phyloP scores from a whole-genome alignment of 176 grass and related monocot species.

The Urochloa ruziziensis region DNA sequence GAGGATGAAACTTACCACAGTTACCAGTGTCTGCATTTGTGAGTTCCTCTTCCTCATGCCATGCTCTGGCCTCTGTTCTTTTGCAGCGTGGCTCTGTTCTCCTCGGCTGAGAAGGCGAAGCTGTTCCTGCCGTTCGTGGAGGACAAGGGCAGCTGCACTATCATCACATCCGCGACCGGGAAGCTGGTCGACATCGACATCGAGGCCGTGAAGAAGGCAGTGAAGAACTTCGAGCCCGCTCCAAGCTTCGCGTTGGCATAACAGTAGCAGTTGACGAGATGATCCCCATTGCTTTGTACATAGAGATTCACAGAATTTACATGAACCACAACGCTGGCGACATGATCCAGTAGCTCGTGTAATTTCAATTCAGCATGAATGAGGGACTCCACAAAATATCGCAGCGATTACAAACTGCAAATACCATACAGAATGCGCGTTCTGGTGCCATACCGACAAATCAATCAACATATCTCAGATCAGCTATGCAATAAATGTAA shows the following conservation, averaged over 20 bases:
- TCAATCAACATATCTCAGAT: slow-evolving; percentile 2
- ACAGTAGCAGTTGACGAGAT: neutral
- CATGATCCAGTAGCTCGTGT: neutral
- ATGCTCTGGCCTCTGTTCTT: neutral
- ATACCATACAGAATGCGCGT: neutral
- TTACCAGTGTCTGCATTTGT: too few species aligned
- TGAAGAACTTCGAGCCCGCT: slow-evolving; percentile 44
- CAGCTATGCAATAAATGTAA: slow-evolving; percentile 29
- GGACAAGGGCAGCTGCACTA: slow-evolving; percentile 44
- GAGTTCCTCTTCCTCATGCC: neutral
- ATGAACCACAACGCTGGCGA: neutral
- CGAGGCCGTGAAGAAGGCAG: slow-evolving; percentile 53
- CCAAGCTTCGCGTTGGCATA: slow-evolving; percentile 59
- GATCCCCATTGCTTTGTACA: slow-evolving; percentile 15
- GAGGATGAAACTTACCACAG: neutral
- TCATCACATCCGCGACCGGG: slow-evolving; percentile 65
- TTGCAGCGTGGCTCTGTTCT: slow-evolving; percentile 73
- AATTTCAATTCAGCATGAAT: neutral
- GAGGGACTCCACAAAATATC: neutral
- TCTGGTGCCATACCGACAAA: neutral
- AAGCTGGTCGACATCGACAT: slow-evolving; percentile 71
- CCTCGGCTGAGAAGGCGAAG: slow-evolving; percentile 65
- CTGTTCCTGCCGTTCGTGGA: slow-evolving; percentile 69
- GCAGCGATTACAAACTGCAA: neutral
- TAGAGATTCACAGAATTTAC: slow-evolving; percentile 6